phyloP scores from a whole-genome alignment of 1,139 yeast genomes.

The Fermentozyma sake region DNA sequence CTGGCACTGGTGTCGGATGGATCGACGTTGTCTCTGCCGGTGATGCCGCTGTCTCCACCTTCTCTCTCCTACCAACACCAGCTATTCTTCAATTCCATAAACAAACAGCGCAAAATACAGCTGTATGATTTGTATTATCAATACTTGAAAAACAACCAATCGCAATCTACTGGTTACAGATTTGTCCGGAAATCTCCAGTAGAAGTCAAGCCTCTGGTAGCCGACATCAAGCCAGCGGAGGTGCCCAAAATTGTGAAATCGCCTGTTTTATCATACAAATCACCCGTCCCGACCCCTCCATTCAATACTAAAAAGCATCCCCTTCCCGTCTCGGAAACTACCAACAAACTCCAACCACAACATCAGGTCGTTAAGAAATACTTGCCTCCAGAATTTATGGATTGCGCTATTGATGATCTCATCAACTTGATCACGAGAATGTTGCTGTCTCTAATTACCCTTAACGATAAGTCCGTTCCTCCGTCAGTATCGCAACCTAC shows the following conservation, averaged over 20 bases:
- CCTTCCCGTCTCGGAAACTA: not conserved
- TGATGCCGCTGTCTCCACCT: slow-evolving; percentile 13
- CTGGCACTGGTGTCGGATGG: too few relatives aligned
- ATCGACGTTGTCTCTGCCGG: too few relatives aligned
- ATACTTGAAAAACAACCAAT: slow-evolving; percentile 14
- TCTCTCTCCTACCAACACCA: too few relatives aligned
- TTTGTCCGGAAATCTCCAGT: slow-evolving; percentile 4
- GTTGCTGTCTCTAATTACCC: slow-evolving; percentile 64
- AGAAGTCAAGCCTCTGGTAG: slow-evolving; percentile 2
- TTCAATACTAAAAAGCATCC: slow-evolving; percentile 1
- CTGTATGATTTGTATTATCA: slow-evolving; percentile 25
- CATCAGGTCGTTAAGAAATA: slow-evolving; percentile 7
- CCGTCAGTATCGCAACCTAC: slow-evolving; percentile 26
- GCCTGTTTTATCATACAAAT: not conserved
- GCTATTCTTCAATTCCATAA: slow-evolving; percentile 21
- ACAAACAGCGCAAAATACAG: slow-evolving; percentile 18
- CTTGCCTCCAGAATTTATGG: slow-evolving; percentile 58
- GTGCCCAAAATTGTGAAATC: not conserved
- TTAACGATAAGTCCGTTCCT: slow-evolving; percentile 60
- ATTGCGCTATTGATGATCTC: slow-evolving; percentile 67
- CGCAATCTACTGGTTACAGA: slow-evolving; percentile 4
- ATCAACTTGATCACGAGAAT: slow-evolving; percentile 72
- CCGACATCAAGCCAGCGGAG: slow-evolving; percentile 1
- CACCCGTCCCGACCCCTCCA: not conserved
- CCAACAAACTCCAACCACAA: slow-evolving; percentile 2